Evolutionary conservation across 495 filamentous ascomycete species (phyloP).

Genomic region (Penicillium daleae): DNA sequence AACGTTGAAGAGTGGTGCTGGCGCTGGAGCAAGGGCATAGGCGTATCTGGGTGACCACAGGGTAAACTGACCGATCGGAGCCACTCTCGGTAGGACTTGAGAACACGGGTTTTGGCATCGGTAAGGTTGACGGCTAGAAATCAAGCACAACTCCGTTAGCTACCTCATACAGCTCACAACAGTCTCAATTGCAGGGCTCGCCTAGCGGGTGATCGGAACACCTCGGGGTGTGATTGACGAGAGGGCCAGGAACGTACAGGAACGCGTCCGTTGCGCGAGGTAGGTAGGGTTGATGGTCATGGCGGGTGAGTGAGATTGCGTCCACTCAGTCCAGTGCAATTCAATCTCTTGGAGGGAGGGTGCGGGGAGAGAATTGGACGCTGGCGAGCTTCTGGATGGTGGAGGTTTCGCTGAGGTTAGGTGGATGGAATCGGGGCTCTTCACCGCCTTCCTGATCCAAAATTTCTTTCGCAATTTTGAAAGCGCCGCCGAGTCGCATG

Average conservation of each 20-base stretch:
- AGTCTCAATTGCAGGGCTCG: slow-evolving; percentile 20
- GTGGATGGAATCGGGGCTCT: slow-evolving; percentile 18
- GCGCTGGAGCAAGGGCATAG: slow-evolving; percentile 14
- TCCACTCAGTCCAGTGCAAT: slow-evolving; percentile 28
- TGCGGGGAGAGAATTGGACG: slow-evolving; percentile 25
- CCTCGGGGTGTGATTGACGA: slow-evolving; percentile 22
- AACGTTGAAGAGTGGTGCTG: background rate
- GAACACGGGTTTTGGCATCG: slow-evolving; percentile 81
- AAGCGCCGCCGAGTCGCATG: slow-evolving; percentile 16
- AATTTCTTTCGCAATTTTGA: slow-evolving; percentile 34
- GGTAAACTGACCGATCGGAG: slow-evolving; percentile 77
- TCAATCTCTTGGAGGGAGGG: slow-evolving; percentile 27
- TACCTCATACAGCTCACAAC: slow-evolving; percentile 1
- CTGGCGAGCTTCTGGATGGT: slow-evolving; percentile 31
- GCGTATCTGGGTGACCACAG: slow-evolving; percentile 11
- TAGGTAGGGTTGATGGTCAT: slow-evolving; percentile 91
- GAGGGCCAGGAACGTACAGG: slow-evolving; percentile 66
- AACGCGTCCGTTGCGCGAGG: slow-evolving; percentile 85
- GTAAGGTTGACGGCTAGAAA: slow-evolving; percentile 77
- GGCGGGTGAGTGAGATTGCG: slow-evolving; percentile 21
- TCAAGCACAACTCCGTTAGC: slow-evolving; percentile 28
- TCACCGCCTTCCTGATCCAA: slow-evolving; percentile 53
- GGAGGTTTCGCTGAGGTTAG: slow-evolving; percentile 37
- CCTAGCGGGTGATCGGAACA: slow-evolving; percentile 25
- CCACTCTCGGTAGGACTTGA: slow-evolving; percentile 91